Conservation (phyloP, 1,284 basidiomycete species). For the Malassezia caprae region DNA sequence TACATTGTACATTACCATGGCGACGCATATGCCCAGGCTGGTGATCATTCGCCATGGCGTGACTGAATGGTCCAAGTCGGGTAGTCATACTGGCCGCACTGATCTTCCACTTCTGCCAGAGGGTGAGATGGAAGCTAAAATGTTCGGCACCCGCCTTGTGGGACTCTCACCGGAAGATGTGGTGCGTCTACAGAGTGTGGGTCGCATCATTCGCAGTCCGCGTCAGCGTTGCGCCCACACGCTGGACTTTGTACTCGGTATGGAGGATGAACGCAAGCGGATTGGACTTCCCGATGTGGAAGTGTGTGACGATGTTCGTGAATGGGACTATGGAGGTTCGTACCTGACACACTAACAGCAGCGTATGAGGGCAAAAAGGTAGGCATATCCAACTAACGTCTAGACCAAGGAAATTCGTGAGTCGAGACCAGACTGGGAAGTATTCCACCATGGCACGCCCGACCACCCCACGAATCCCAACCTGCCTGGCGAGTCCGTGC, state of each 20-base stretch:
- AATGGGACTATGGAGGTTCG: slow-evolving; percentile 45
- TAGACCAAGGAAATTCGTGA: slow-evolving; percentile 34
- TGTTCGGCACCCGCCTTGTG: slow-evolving; percentile 34
- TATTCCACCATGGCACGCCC: slow-evolving; percentile 41
- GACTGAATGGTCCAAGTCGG: slow-evolving; percentile 45
- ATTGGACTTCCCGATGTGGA: slow-evolving; percentile 22
- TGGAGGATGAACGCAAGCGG: slow-evolving; percentile 20
- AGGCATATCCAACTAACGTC: not conserved
- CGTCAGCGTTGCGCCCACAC: slow-evolving; percentile 32
- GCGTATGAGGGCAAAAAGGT: slow-evolving; percentile 37
- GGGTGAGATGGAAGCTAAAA: slow-evolving; percentile 35
- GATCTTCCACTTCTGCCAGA: slow-evolving; percentile 39
- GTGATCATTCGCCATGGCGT: slow-evolving; percentile 44
- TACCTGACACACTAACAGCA: not conserved
- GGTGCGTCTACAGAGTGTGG: slow-evolving; percentile 32
- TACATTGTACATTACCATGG: not conserved
- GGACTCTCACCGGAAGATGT: slow-evolving; percentile 29
- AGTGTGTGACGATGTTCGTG: slow-evolving; percentile 33
- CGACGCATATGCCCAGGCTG: slow-evolving; percentile 34
- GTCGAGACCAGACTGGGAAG: slow-evolving; percentile 37
- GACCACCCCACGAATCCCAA: slow-evolving; percentile 24
- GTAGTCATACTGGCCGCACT: slow-evolving; percentile 43
- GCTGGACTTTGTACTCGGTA: slow-evolving; percentile 33
- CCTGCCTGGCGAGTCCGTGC: slow-evolving; percentile 36
- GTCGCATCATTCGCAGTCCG: slow-evolving; percentile 30